A percentile compares a stretch with the other conserved stretches of the same genome.
Evolutionary conservation across 2,329 filamentous ascomycete genomes (phyloP).

Genomic region (Ascochyta rabiei): DNA sequence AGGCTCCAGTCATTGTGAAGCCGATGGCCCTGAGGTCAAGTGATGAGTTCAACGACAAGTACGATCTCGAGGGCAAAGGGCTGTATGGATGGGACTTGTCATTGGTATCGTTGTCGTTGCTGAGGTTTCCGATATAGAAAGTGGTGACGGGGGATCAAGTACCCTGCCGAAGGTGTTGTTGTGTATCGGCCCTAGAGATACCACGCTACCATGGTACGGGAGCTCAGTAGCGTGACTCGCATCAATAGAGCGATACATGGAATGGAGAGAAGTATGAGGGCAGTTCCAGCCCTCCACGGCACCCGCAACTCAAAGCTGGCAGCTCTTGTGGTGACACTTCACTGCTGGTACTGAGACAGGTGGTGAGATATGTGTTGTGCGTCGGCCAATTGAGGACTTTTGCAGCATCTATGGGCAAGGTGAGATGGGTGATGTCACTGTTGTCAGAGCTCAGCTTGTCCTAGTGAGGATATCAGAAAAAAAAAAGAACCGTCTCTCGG

Average conservation of each 20-base stretch:
- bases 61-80: too few species aligned
- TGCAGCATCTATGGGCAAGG: background rate
- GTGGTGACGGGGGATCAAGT: background rate
- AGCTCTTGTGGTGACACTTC: background rate
- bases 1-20: too few species aligned
- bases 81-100: too few species aligned
- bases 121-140: background rate
- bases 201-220: slow-evolving; percentile 1
- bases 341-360: background rate
- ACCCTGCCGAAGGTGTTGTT: background rate
- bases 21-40: too few species aligned
- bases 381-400: background rate
- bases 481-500: background rate
- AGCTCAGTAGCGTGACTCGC: slow-evolving; percentile 5
- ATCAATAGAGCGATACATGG: background rate
- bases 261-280: background rate
- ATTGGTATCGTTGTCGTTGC: too few species aligned
- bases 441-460: background rate
- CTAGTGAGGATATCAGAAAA: background rate
- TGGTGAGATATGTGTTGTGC: background rate
- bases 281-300: background rate
- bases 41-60: too few species aligned
- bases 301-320: background rate
- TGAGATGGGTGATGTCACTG: background rate
- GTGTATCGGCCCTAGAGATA: background rate